Evolutionary conservation across 306 rosid genomes (phyloP), one percentile per base, ranked within the genome.

Genomic region (Inga laurina): DNA sequence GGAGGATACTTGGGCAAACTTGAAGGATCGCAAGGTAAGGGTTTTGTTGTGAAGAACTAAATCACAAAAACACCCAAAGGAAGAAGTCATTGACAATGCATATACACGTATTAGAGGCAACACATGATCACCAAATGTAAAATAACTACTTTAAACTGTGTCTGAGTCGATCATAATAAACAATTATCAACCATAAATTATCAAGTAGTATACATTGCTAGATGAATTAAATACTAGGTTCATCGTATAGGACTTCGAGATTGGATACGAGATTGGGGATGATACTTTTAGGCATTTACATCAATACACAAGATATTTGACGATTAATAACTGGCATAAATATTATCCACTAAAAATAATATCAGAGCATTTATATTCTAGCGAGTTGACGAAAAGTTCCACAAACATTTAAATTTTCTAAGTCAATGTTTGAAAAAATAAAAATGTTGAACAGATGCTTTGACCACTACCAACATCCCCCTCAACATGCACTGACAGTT

Each of bases 1-100:
- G 99, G 99, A 88, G 99, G 98, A 86, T 96, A 96, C 89, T 91
- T 96, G 15, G 99, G 99, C 89, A 96, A 85, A 86, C 92, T 96
- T 52, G 93, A 91, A 37, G 99, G 97, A 90, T 96, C 99, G 83
- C 99, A 96, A 41, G 99, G 99, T 62, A 94, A 88, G 79, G 99
- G 99, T 80, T 94, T 96, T 37, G 87, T 84, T 14, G 97, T 86
- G 86, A 96, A 96, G 88, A 94, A 94, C 99, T 96, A 54, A 79
- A 83, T 79, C 27, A 15, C 65, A 83, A 78, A 68, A 48, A 73
- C 49, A 79, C 44, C 74, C 84, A 82, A 51, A 84, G 43, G 74
- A 82, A 45, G 85, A 32, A 27, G 78, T 83, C 64, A 85, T 34
- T 43, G 72, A 52, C 46, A 39, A 75, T 54, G 45, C 67, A 81